Base-by-base conservation (phyloP, 345 rosid genomes). In the Kandelia obovata region DNA sequence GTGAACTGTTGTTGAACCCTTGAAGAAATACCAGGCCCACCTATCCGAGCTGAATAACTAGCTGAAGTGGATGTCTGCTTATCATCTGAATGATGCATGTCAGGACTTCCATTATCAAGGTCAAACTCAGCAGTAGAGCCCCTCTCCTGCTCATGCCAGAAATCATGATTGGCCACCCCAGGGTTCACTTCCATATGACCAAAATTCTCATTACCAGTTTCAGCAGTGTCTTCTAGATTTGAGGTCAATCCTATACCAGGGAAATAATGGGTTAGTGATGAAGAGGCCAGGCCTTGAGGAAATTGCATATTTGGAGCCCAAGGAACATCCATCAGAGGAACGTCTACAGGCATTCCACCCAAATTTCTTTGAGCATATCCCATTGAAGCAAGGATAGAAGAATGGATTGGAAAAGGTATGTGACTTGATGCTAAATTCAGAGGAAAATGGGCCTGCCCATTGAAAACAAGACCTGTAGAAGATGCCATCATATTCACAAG, bases 291-390 rank as follows among this genome's bases (percentile, higher is more conserved):
- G 27, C 66, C 69, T 21, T 58, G 69, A 51, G 65, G 31, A 67
- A 52, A 27, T 15, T 61, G 71, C 74, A 75, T 53, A 46, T 46
- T 70, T 15, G 68, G 4, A 32, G 53, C 49, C 72, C 69, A 66
- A 23, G 51, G 55, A 13, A 52, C 6, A 31, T 62, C 71, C 43
- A 53, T 27, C 6, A 27, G n/a, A 8, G 69, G 56, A 58, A 47
- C n/a, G 49, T 61, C 67, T 39, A 64, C 17, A 21, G 72, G 72
- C 51, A 64, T 62, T 15, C 32, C 72, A 27, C 21, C 53, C 43
- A 62, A 32, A 55, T 56, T 61, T 58, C 27, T 55, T 26, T 71
- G 58, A 34, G 26, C 37, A 67, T 71, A 66, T 66, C 72, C 65
- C 53, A 76, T 30, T 34, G 71, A 43, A 60, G 71, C 55, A 19